Conservation (phyloP, 805 yeast genomes). For the Zygosaccharomyces gambellarensis region DNA sequence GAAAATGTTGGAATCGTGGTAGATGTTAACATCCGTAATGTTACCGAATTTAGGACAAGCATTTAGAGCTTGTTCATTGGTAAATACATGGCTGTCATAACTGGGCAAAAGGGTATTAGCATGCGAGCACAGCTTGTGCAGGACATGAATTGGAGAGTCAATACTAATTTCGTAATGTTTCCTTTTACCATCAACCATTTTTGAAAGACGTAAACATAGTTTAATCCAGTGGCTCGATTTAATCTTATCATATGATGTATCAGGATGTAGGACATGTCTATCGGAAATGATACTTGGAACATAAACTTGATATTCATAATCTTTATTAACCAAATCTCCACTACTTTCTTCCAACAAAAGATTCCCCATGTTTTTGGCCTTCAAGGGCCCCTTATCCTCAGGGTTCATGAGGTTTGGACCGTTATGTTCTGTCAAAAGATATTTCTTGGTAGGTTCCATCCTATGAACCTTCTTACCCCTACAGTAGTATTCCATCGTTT, state of each 20-base stretch:
- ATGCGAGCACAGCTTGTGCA: conserved; percentile 74
- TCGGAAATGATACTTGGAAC: conserved; percentile 67
- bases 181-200: conserved; percentile 58
- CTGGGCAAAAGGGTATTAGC: conserved; percentile 75
- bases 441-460: conserved; percentile 84
- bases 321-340: conserved; percentile 64
- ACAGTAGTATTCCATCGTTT: conserved; percentile 87
- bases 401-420: conserved; percentile 44
- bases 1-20: conserved; percentile 38
- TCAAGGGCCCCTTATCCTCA: conserved; percentile 30
- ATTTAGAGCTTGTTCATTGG: conserved; percentile 12
- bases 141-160: conserved; percentile 86
- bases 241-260: conserved; percentile 72
- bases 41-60: conserved; percentile 19
- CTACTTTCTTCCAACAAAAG: conserved; percentile 40
- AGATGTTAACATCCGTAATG: conserved; percentile 16
- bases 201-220: conserved; percentile 74
- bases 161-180: conserved; percentile 93
- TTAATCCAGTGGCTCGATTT: conserved; percentile 96
- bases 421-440: conserved; percentile 71
- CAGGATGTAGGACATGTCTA: conserved; percentile 67
- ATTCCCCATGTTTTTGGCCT: conserved; percentile 41
- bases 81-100: conserved; percentile 40
- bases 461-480: conserved; percentile 82
- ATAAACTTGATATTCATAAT: conserved; percentile 79